phyloP scores from a whole-genome alignment of 2,329 filamentous ascomycete species.

The Cladosporium austrohemisphaericum region DNA sequence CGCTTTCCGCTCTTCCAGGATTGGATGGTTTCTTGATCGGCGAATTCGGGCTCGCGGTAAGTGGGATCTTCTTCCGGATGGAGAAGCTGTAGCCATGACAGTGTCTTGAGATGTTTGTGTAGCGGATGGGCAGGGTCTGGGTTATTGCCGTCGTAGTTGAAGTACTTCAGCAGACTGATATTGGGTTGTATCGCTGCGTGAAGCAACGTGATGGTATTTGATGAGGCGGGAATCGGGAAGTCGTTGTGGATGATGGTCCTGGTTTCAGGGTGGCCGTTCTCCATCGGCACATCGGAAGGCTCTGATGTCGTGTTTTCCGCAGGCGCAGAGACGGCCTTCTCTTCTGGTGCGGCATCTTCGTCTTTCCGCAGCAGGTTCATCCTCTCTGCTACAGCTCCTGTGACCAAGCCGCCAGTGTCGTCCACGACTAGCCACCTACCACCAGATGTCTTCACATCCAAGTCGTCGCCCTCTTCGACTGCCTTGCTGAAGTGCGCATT shows the following conservation, averaged over 20 bases:
- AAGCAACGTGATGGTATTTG: conserved; percentile 75
- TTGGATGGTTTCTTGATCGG: conserved; percentile 59
- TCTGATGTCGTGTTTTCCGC: conserved; percentile 34
- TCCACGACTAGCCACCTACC: conserved; percentile 79
- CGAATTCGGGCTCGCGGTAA: conserved; percentile 64
- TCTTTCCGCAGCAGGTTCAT: conserved; percentile 68
- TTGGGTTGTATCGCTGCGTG: conserved; percentile 85
- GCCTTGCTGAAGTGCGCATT: conserved; percentile 72
- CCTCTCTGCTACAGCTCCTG: conserved; percentile 79
- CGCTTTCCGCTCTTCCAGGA: conserved; percentile 77
- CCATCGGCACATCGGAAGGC: conserved; percentile 4
- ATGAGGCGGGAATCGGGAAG: conserved; percentile 59
- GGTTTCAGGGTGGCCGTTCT: conserved; percentile 5
- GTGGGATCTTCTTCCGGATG: conserved; percentile 70
- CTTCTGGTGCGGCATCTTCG: conserved; percentile 17
- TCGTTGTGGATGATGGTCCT: conserved; percentile 36
- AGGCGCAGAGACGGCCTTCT: neutral
- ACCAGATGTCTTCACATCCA: conserved; percentile 37
- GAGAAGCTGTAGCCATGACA: conserved; percentile 90
- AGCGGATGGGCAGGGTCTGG: conserved; percentile 67
- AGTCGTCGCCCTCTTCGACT: conserved; percentile 13
- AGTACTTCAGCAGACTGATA: conserved; percentile 82
- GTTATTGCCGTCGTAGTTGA: conserved; percentile 73
- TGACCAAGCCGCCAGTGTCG: conserved; percentile 77
- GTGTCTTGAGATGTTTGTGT: conserved; percentile 71